Evolutionary conservation across 2,329 filamentous ascomycete genomes (phyloP), one percentile per base, ranked within the genome.

Genomic region (Venturia aucupariae): DNA sequence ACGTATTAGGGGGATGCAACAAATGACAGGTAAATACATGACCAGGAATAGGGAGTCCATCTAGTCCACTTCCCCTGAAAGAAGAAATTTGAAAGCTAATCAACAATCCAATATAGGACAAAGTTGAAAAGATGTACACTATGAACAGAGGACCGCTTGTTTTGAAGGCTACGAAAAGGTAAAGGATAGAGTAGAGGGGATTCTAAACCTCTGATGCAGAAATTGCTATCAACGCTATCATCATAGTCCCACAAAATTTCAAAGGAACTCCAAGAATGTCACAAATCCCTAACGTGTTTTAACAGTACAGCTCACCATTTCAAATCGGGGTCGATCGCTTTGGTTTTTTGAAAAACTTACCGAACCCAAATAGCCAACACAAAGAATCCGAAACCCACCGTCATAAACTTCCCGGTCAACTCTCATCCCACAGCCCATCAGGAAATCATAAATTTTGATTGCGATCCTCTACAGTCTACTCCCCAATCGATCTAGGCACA

Each of bases 401-500:
- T 24, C n/a, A 41, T 13, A 41, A 38, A 13, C 11, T 13, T 17
- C 39, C 39, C 11, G 11, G 39, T 4, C 8, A 41, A 41, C 8
- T 15, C 15, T 17, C 11, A 15, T 41, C 39, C 39, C 39, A 41
- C 11, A 46, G 10, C 22, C 44, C 8, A 6, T 11, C 44, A 46
- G n/a, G 15, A 24, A 46, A 7, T 46, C 44, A 6, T 7, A 46
- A 46, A 22, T 3, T 22, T 22, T 1, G 5, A 22, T 22, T 7
- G 15, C 8, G 5, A 10, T 4, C 3, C 19, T 44, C 6, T 6
- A 11, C 5, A 46, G n/a, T 22, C 22, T 27, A 41, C 38, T 60
- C 38, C 15, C 38, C 35, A 17, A 44, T n/a, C 27, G 35, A n/a
- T 15, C 62, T 32, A 22, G 62, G 62, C 42, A 66, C 38, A n/a